phyloP scores from a whole-genome alignment of 257 asterid genomes.

The Capsicum rhomboideum region DNA sequence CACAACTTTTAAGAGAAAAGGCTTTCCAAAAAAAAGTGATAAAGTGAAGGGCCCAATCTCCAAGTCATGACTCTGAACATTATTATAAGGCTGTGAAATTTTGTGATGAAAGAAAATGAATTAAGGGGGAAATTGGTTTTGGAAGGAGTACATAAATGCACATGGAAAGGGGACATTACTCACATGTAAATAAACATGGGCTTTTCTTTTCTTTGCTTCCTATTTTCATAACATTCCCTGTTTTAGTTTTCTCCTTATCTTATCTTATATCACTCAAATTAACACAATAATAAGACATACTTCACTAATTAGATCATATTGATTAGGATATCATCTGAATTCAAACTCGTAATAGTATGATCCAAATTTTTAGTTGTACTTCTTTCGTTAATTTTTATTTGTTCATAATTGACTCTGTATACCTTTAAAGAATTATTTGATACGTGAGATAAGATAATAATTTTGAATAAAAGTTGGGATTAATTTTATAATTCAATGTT shows the following conservation, averaged over 20 bases:
- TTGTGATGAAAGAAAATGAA: not conserved
- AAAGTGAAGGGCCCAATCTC: not conserved
- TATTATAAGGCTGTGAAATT: not conserved
- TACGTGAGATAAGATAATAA: too few relatives aligned
- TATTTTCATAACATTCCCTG: conserved; percentile 1
- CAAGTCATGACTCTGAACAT: not conserved
- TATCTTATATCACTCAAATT: not conserved
- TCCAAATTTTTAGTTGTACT: too few relatives aligned
- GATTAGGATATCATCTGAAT: too few relatives aligned
- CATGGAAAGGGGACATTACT: conserved; percentile 26
- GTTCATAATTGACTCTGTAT: too few relatives aligned
- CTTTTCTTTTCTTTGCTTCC: conserved; percentile 17
- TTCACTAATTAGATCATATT: too few relatives aligned
- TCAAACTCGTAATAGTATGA: too few relatives aligned
- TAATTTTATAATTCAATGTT: too few relatives aligned
- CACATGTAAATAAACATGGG: conserved; percentile 29
- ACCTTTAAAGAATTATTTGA: too few relatives aligned
- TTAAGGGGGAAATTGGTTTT: not conserved
- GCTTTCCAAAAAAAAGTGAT: not conserved
- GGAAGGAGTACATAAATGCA: conserved; percentile 8
- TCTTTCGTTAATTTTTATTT: too few relatives aligned
- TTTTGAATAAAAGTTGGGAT: too few relatives aligned
- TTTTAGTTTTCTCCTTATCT: not conserved
- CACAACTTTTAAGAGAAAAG: conserved; percentile 1
- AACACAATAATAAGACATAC: too few relatives aligned